Evolutionary conservation across 306 rosid genomes (phyloP), one percentile per base, ranked within the genome.

Genomic region (Notholithocarpus densiflorus): DNA sequence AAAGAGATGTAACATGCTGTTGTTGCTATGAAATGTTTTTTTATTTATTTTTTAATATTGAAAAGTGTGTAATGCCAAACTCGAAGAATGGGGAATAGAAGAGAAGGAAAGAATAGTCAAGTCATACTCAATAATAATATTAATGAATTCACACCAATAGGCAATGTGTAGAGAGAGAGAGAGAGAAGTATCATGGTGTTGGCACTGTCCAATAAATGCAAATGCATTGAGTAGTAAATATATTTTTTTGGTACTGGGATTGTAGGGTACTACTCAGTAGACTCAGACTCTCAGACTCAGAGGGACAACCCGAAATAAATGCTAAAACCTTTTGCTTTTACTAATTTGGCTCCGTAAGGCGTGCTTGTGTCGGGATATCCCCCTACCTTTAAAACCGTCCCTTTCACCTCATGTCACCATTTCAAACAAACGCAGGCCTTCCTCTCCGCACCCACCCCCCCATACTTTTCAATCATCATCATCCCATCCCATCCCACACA

Each of bases 181-280:
- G 31, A 72, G 32, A 64, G 77, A 73, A 74, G 85, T 71, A 68
- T 61, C 84, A 84, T 75, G 60, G 92, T 80, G 87, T 84, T 89
- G 92, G 90, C 90, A 86, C 90, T 89, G 90, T 86, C 92, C 86
- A 89, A 82, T 89, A 84, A 89, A 89, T 89, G 92, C 90, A 13
- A 68, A 77, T 78, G 13, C 83, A 80, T 56, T 80, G 40, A 68
- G 24, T 74, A 84, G 75, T 84, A 72, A 84, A 77, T 71, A 66
- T 81, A 8, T 40, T 40, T 40, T 40, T 40, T 7, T 62, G 34
- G 78, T 29, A 74, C 60, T 18, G 56, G 70, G 57, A 40, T 74
- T 48, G 69, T 64, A 27, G 24, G 56, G 56, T 19, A 31, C 53
- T 76, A 75, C 81, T 77, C 45, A 40, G 45, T 40, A 40, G 45